These are phyloP conservation scores for Plasmodium cynomolgi DNA, from an alignment of 169 alveolate species.

Conservation along the genomic window DNA sequence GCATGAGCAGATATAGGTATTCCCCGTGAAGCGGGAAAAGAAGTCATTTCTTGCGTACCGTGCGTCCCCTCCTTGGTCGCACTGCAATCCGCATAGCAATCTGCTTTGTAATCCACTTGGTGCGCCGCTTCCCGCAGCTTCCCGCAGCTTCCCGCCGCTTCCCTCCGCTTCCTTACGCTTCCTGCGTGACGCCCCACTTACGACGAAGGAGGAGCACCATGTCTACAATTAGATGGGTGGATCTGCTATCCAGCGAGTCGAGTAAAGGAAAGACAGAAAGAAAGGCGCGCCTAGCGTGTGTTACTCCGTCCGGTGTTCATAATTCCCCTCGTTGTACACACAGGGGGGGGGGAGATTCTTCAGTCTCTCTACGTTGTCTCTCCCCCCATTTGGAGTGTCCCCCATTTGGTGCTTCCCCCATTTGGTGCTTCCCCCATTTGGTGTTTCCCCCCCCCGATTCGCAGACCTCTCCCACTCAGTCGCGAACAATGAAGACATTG, in stretches of 20 bases:
- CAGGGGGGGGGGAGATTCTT: too few species aligned
- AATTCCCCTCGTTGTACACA: too few species aligned
- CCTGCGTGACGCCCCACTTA: not conserved
- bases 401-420: not conserved
- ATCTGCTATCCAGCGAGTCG: conserved; percentile 85
- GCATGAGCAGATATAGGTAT: not conserved
- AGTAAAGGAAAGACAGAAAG: conserved; percentile 50
- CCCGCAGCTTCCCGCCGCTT: too few species aligned
- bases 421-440: not conserved
- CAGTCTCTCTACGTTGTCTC: too few species aligned
- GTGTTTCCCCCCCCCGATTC: not conserved
- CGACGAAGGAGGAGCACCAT: conserved; percentile 21
- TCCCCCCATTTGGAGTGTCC: not conserved
- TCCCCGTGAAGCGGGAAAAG: not conserved
- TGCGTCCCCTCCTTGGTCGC: not conserved
- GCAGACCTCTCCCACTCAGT: conserved; percentile 38
- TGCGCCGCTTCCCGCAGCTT: too few species aligned
- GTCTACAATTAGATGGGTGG: conserved; percentile 86
- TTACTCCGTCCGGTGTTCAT: not conserved
- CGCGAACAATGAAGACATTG: conserved; percentile 32
- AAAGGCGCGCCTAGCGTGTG: not conserved
- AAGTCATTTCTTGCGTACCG: not conserved
- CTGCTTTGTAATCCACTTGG: not conserved
- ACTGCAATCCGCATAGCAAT: not conserved
- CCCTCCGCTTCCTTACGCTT: not conserved